A percentile compares a stretch with the other conserved stretches of the same genome.
phyloP scores from a whole-genome alignment of 1,284 basidiomycete species.

The Mycocalia duriaeana region DNA sequence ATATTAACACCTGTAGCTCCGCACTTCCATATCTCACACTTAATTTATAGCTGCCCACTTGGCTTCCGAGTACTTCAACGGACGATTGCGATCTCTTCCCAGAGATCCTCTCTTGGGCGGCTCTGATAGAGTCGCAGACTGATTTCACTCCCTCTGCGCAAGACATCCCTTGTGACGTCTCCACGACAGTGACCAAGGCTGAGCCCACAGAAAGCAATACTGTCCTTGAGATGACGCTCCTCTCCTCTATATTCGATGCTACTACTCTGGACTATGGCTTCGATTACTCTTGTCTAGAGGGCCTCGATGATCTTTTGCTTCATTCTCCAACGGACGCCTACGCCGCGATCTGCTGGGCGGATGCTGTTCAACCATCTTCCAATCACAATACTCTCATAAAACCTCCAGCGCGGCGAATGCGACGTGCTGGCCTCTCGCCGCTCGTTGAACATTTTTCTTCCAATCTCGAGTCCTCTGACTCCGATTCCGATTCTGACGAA shows the following conservation, averaged over 20 bases:
- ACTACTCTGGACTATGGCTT: slow-evolving; percentile 32
- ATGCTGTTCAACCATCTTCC: slow-evolving; percentile 13
- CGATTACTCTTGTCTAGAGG: slow-evolving; percentile 31
- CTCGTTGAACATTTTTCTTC: too few relatives aligned
- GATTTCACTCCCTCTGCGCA: slow-evolving; percentile 11
- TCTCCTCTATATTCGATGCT: slow-evolving; percentile 25
- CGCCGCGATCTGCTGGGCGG: slow-evolving; percentile 29
- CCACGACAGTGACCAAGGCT: slow-evolving; percentile 7
- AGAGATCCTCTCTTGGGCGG: slow-evolving; percentile 24
- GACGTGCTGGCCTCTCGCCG: not conserved
- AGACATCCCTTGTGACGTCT: slow-evolving; percentile 17
- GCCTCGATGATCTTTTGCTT: slow-evolving; percentile 32
- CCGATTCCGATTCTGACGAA: not conserved
- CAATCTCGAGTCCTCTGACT: not conserved
- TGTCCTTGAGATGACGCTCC: slow-evolving; percentile 8
- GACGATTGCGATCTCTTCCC: slow-evolving; percentile 21
- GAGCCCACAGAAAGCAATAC: slow-evolving; percentile 9
- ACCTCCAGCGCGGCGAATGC: not conserved
- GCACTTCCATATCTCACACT: too few relatives aligned
- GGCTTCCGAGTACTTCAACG: slow-evolving; percentile 16
- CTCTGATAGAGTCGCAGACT: slow-evolving; percentile 18
- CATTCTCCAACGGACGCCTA: slow-evolving; percentile 30
- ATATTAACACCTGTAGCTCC: too few relatives aligned
- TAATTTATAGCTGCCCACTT: too few relatives aligned
- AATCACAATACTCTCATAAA: not conserved